Percentiles rank a stretch among this genome's conserved stretches.
Evolutionary conservation across 2,329 filamentous ascomycete genomes (phyloP).

Genomic region (Alternaria sp.): DNA sequence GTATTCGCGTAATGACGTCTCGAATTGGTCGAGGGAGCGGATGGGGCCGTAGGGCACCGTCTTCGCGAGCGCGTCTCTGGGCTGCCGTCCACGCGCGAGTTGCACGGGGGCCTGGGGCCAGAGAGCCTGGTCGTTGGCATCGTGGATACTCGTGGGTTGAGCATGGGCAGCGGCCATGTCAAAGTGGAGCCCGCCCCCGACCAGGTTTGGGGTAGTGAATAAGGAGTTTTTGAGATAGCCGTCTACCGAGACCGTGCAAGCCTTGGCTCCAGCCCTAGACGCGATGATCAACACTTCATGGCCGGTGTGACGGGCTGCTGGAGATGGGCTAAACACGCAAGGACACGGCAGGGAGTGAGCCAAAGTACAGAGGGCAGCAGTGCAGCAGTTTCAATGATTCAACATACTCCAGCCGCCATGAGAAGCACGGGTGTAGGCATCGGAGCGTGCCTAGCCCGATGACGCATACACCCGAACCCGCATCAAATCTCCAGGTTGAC

Average conservation of each 20-base stretch:
- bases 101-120: slow-evolving; percentile 33
- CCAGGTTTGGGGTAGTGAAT: slow-evolving; percentile 18
- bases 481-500: neutral
- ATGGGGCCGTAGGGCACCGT: slow-evolving; percentile 42
- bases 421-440: slow-evolving; percentile 5
- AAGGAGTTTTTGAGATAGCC: slow-evolving; percentile 17
- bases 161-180: slow-evolving; percentile 34
- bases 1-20: slow-evolving; percentile 48
- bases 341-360: neutral
- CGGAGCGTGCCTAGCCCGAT: slow-evolving; percentile 7
- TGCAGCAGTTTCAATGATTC: neutral
- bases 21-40: slow-evolving; percentile 48
- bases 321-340: neutral
- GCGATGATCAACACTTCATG: slow-evolving; percentile 14
- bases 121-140: slow-evolving; percentile 24
- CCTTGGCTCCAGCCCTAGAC: slow-evolving; percentile 11
- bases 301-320: neutral
- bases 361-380: neutral
- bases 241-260: slow-evolving; percentile 15
- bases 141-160: slow-evolving; percentile 19
- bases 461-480: slow-evolving; percentile 5
- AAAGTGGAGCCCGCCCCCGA: slow-evolving; percentile 28
- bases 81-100: slow-evolving; percentile 49
- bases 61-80: slow-evolving; percentile 48
- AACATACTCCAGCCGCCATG: neutral